These are phyloP conservation scores for Jamesozyma lodderae DNA, from an alignment of 805 yeast genomes.

Conservation along the genomic window DNA sequence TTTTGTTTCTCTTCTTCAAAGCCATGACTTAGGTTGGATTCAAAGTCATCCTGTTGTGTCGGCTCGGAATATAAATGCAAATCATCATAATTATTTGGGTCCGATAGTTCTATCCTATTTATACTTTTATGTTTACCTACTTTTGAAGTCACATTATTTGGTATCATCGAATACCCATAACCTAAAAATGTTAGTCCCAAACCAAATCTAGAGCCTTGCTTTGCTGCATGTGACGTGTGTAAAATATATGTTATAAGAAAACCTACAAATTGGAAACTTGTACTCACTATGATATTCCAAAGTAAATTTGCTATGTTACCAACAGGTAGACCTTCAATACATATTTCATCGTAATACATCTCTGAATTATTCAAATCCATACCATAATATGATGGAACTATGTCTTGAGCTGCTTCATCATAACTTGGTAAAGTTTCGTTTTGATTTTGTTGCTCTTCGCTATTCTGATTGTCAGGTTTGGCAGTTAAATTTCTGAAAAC, in stretches of 20 bases:
- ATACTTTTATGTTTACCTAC: slow-evolving; percentile 25
- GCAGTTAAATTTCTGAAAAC: slow-evolving; percentile 89
- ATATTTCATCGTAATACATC: slow-evolving; percentile 71
- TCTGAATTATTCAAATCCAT: slow-evolving; percentile 57
- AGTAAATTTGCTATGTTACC: slow-evolving; percentile 81
- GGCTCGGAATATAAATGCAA: slow-evolving; percentile 18
- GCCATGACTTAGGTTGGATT: slow-evolving; percentile 26
- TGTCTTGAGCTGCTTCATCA: slow-evolving; percentile 90
- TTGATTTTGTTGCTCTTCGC: slow-evolving; percentile 23
- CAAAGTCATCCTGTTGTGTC: slow-evolving; percentile 21
- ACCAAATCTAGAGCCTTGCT: slow-evolving; percentile 90
- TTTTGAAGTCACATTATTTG: slow-evolving; percentile 32
- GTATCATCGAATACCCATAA: slow-evolving; percentile 52
- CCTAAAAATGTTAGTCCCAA: slow-evolving; percentile 75
- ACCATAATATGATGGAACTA: slow-evolving; percentile 96
- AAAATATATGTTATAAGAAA: slow-evolving; percentile 81
- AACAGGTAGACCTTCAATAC: slow-evolving; percentile 91
- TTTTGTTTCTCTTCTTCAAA: slow-evolving; percentile 25
- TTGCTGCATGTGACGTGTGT: slow-evolving; percentile 96
- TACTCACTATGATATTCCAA: slow-evolving; percentile 83
- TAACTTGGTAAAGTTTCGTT: slow-evolving; percentile 72
- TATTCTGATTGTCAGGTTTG: slow-evolving; percentile 53
- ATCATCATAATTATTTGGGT: slow-evolving; percentile 51
- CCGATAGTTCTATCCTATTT: slow-evolving; percentile 41
- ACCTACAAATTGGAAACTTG: slow-evolving; percentile 91